Evolutionary conservation across 345 rosid genomes (phyloP).

Genomic region (Odontarrhena argentea): DNA sequence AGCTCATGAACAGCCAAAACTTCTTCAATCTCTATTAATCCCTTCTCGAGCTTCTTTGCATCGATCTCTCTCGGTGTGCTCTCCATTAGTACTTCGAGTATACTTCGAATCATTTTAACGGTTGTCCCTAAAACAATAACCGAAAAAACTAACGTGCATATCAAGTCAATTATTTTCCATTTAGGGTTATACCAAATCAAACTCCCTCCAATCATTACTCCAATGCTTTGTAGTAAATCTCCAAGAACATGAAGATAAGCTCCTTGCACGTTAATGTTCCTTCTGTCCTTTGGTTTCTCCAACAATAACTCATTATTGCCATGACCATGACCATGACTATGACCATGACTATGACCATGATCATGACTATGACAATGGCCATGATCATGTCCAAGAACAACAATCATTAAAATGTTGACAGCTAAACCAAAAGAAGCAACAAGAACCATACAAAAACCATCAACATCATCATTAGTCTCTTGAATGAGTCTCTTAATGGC

Average conservation of each 20-base stretch:
- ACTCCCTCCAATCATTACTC: slow-evolving; percentile 73
- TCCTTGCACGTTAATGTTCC: slow-evolving; percentile 64
- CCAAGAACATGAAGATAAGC: slow-evolving; percentile 78
- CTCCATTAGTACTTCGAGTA: slow-evolving; percentile 74
- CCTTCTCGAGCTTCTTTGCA: slow-evolving; percentile 53
- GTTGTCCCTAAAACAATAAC: slow-evolving; percentile 66
- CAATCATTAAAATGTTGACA: slow-evolving; percentile 44
- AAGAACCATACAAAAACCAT: slow-evolving; percentile 64
- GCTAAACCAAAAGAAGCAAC: slow-evolving; percentile 63
- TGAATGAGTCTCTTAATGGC: slow-evolving; percentile 59
- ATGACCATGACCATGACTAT: background rate
- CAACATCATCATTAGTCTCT: slow-evolving; percentile 45
- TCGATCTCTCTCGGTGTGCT: slow-evolving; percentile 75
- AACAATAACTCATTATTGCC: slow-evolving; percentile 44
- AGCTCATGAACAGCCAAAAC: slow-evolving; percentile 53
- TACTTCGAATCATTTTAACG: slow-evolving; percentile 55
- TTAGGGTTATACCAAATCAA: slow-evolving; percentile 67
- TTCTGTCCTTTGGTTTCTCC: slow-evolving; percentile 35
- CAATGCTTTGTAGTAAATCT: slow-evolving; percentile 68
- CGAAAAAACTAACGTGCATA: slow-evolving; percentile 71
- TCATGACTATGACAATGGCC: slow-evolving; percentile 23
- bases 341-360: slow-evolving; percentile 22
- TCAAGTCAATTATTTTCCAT: slow-evolving; percentile 67
- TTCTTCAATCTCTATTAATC: slow-evolving; percentile 58
- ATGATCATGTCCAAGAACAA: slow-evolving; percentile 61